Evolutionary conservation across 2,329 filamentous ascomycete genomes (phyloP), one percentile per base, ranked within the genome.

Genomic region (Epichloe hybrida): DNA sequence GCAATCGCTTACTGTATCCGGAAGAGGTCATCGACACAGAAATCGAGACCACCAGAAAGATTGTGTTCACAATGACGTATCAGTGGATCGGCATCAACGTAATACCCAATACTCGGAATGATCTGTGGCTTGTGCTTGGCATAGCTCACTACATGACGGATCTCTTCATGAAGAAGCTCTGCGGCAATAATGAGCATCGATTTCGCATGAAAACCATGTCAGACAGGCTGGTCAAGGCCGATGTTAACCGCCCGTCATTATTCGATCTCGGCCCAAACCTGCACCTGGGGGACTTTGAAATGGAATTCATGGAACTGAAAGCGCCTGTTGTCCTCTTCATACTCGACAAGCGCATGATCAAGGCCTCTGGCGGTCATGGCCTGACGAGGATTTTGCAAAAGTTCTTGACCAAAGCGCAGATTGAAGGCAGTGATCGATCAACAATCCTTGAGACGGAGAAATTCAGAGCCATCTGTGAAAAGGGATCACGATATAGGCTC

Each of bases 41-140:
- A 59, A 81, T 93, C 58, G 81, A 88, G 34, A 84, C 86, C 11
- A 94, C 88, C 4, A 79, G 89, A 54, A 82, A 80, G 50, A 71
- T 98, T 20, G 84, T 94, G 8, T 85, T 93, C 63, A 83, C 89
- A 1, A 73, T 97, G 46, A 88, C 93, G 11, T 87, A 83, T 53
- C 93, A 98, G 64, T 98, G 91, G 86, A 87, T 93, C 56, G 93
- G 93, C 15, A 84, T 98, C 55, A 90, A 90, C 62, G 86, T 98
- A 57, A 84, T 95, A 46, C 84, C 93, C 0, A 87, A 89, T 61
- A 81, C 84, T 40, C 80, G 83, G 17, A 76, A 77, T 48, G 93
- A 98, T 65, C 80, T 83, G 50, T 98, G 93, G 93, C 81, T 94
- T 20, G 84, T 91, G 12, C 78, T 93, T 50, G 94, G 91, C 13